phyloP scores from a whole-genome alignment of 1,284 basidiomycete genomes.

The Ceratobasidium sp. region DNA sequence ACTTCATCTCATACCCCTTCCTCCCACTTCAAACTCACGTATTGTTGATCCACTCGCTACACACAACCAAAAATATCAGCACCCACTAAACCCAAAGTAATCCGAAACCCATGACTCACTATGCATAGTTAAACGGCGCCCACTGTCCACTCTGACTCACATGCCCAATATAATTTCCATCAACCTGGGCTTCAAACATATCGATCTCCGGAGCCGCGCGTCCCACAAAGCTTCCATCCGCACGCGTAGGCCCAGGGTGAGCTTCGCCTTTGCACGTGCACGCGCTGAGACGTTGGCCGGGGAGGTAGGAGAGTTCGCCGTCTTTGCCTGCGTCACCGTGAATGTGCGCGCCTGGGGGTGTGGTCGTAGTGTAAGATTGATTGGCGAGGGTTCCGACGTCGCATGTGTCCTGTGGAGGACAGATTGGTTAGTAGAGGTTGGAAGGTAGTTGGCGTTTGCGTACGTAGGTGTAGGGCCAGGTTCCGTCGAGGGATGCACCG shows the following conservation, averaged over 20 bases:
- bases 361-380: constrained; percentile 48
- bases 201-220: constrained; percentile 46
- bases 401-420: constrained; percentile 60
- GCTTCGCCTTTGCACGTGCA: constrained; percentile 64
- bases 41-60: constrained; percentile 49
- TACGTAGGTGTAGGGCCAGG: constrained; percentile 57
- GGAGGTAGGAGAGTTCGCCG: constrained; percentile 54
- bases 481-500: constrained; percentile 64
- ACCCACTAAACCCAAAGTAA: constrained; percentile 50
- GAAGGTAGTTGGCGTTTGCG: background rate
- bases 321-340: constrained; percentile 51
- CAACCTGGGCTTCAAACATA: constrained; percentile 48
- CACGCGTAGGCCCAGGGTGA: constrained; percentile 57
- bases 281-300: constrained; percentile 57
- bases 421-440: background rate
- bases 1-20: background rate
- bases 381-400: constrained; percentile 60
- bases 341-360: constrained; percentile 41
- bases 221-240: constrained; percentile 45
- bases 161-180: constrained; percentile 53
- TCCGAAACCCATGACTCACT: constrained; percentile 54
- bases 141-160: constrained; percentile 71
- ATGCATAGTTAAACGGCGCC: constrained; percentile 64
- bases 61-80: constrained; percentile 51
- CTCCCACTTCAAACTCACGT: background rate